Percentiles rank a stretch among this genome's conserved stretches.
Evolutionary conservation across 306 rosid species (phyloP).

Genomic region (Castanea sativa): DNA sequence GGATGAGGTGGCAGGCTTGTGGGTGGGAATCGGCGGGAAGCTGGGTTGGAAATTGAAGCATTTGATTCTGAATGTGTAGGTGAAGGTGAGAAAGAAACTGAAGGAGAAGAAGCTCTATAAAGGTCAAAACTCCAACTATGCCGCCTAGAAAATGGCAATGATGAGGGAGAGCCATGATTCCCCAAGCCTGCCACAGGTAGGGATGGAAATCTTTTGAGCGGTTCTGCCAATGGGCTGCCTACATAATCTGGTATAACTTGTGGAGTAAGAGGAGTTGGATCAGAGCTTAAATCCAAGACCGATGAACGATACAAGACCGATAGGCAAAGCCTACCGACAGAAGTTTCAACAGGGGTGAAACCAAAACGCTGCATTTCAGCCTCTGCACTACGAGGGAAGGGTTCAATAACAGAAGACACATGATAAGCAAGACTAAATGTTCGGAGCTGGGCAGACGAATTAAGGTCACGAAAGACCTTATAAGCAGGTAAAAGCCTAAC

Average conservation of each 20-base stretch:
- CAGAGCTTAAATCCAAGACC: slow-evolving; percentile 48
- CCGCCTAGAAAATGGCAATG: slow-evolving; percentile 50
- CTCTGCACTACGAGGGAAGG: slow-evolving; percentile 63
- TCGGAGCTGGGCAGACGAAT: slow-evolving; percentile 55
- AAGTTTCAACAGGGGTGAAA: slow-evolving; percentile 81
- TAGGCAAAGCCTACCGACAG: slow-evolving; percentile 74
- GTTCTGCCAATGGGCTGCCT: slow-evolving; percentile 81
- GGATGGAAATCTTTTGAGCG: slow-evolving; percentile 55
- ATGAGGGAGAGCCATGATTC: slow-evolving; percentile 49
- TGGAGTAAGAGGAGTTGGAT: slow-evolving; percentile 65
- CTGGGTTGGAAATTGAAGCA: slow-evolving; percentile 39
- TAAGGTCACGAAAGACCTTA: slow-evolving; percentile 59
- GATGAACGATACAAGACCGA: slow-evolving; percentile 59
- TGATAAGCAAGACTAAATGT: slow-evolving; percentile 64
- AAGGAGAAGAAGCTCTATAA: slow-evolving; percentile 55
- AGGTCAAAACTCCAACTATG: slow-evolving; percentile 72
- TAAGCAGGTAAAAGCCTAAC: slow-evolving; percentile 79
- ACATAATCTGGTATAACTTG: slow-evolving; percentile 79
- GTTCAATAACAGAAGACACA: slow-evolving; percentile 66
- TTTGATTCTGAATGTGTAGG: slow-evolving; percentile 67
- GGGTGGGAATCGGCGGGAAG: slow-evolving; percentile 47
- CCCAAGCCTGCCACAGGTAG: slow-evolving; percentile 47
- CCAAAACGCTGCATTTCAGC: slow-evolving; percentile 67
- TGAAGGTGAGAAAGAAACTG: slow-evolving; percentile 55
- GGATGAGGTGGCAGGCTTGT: slow-evolving; percentile 69